These are phyloP conservation scores for Pythium myriotylum DNA, from an alignment of 352 stramenopile genomes.

Conservation along the genomic window DNA sequence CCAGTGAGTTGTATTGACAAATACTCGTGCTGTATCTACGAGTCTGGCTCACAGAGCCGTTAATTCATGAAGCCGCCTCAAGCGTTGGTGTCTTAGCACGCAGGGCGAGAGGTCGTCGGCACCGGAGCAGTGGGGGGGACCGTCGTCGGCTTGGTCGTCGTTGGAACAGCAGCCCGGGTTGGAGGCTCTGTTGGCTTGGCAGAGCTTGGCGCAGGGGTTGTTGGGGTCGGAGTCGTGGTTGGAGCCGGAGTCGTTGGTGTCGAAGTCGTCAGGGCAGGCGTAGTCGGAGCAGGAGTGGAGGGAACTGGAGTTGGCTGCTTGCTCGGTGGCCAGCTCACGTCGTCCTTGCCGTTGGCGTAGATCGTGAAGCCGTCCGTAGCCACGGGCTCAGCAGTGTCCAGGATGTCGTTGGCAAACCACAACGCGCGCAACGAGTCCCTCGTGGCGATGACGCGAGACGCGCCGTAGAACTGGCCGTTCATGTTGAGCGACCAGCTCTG, in stretches of 20 bases:
- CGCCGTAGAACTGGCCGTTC: constrained; percentile 51
- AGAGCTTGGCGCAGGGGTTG: too few relatives aligned
- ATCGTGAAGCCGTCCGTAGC: constrained; percentile 57
- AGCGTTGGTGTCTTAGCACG: too few relatives aligned
- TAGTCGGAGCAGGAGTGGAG: constrained; percentile 8
- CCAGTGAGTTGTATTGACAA: too few relatives aligned
- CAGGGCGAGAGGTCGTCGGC: too few relatives aligned
- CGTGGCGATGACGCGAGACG: constrained; percentile 47
- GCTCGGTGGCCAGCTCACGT: constrained; percentile 39
- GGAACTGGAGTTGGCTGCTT: constrained; percentile 10
- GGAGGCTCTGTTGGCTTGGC: neutral
- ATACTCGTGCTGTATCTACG: too few relatives aligned
- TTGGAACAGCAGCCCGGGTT: too few relatives aligned
- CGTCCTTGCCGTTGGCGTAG: constrained; percentile 38
- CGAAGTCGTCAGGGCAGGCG: constrained; percentile 9
- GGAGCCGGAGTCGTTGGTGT: neutral
- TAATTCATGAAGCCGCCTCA: too few relatives aligned
- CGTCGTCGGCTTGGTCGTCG: too few relatives aligned
- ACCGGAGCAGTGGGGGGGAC: too few relatives aligned
- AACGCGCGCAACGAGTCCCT: constrained; percentile 45
- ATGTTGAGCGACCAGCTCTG: constrained; percentile 44
- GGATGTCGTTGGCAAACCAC: constrained; percentile 52
- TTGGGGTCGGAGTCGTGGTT: neutral
- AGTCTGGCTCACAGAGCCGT: too few relatives aligned
- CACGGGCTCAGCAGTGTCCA: constrained; percentile 32